Base-by-base conservation (phyloP, 2,329 filamentous ascomycete species). In the Ophiostoma angusticollis region DNA sequence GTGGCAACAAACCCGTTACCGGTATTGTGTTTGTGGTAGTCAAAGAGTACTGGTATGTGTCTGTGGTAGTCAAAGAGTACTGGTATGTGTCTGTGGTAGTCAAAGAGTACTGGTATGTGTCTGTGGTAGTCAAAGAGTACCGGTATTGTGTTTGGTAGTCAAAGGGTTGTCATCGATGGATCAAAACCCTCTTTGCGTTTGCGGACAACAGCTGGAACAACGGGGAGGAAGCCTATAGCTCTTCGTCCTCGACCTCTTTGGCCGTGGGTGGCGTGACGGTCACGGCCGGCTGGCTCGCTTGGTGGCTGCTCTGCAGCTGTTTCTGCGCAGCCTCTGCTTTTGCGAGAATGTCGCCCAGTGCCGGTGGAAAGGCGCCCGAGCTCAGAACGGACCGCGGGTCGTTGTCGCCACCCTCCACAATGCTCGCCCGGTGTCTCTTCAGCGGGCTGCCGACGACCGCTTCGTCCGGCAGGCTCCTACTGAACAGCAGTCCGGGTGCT, bases 381-480 rank as follows among this genome's bases (percentile, higher is more conserved):
- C 22, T 30, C 16, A 39, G 32, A 17, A 49, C 40, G 8, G 54
- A 52, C 22, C 54, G 52, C 13, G 36, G 30, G 19, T 38, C 42
- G 38, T 66, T 59, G 24, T 47, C 43, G 38, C 67, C 59, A 28
- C 63, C 57, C 7, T 63, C 68, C 7, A 67, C 64, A 18, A 74
- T 50, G 49, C 77, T 82, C 2, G 78, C 72, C 25, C 82, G 68
- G 42, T 83, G 78, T 54, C 79, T 84, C 67, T 86, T 86, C 50
- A 84, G 68, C 1, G 82, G 82, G 47, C 79, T 84, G 35, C 77
- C 80, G 17, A 84, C 57, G 5, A 63, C 54, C 7, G 56, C 55
- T 24, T 74, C 69, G 16, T 65, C 64, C 2, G 60, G 59, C 5
- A 68, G 55, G 34, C 53, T 55, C 43, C 67, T 65, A 16, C 58